Percentiles rank a stretch among this genome's conserved stretches.
phyloP scores from a whole-genome alignment of 1,139 yeast genomes.

The Scheffersomyces quercinus region DNA sequence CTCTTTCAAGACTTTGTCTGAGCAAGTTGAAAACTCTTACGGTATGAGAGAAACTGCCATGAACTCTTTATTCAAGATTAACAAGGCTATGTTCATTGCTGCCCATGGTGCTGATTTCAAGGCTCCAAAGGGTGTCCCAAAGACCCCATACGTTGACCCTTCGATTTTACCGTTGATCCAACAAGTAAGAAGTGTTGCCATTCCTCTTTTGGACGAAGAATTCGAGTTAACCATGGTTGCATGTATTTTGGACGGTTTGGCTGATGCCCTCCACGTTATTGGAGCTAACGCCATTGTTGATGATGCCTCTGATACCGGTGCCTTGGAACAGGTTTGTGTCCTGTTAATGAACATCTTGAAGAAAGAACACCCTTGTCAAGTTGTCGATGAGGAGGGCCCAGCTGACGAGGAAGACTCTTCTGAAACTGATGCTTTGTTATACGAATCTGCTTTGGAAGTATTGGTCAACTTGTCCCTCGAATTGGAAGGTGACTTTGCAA shows the following conservation, averaged over 20 bases:
- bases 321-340: slow-evolving; percentile 66
- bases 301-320: slow-evolving; percentile 53
- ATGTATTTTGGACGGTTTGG: slow-evolving; percentile 71
- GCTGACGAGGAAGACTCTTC: slow-evolving; percentile 71
- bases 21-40: slow-evolving; percentile 81
- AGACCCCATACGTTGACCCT: slow-evolving; percentile 57
- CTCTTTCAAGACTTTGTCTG: slow-evolving; percentile 63
- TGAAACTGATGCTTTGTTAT: slow-evolving; percentile 83
- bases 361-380: slow-evolving; percentile 83
- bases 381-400: slow-evolving; percentile 51
- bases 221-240: slow-evolving; percentile 82
- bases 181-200: slow-evolving; percentile 65
- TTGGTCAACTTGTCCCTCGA: slow-evolving; percentile 74
- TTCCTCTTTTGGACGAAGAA: slow-evolving; percentile 69
- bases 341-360: slow-evolving; percentile 71
- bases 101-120: slow-evolving; percentile 50
- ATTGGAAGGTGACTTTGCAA: slow-evolving; percentile 72
- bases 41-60: slow-evolving; percentile 92
- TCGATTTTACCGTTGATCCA: slow-evolving; percentile 61
- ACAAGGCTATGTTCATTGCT: slow-evolving; percentile 67
- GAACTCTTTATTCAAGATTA: slow-evolving; percentile 79
- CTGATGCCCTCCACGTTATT: slow-evolving; percentile 67
- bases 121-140: slow-evolving; percentile 75
- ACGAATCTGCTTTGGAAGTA: slow-evolving; percentile 85
- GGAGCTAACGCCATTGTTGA: slow-evolving; percentile 76